A percentile compares a stretch with the other conserved stretches of the same genome.
phyloP scores from a whole-genome alignment of 176 grass and related monocot genomes.

The Luzula sylvatica region DNA sequence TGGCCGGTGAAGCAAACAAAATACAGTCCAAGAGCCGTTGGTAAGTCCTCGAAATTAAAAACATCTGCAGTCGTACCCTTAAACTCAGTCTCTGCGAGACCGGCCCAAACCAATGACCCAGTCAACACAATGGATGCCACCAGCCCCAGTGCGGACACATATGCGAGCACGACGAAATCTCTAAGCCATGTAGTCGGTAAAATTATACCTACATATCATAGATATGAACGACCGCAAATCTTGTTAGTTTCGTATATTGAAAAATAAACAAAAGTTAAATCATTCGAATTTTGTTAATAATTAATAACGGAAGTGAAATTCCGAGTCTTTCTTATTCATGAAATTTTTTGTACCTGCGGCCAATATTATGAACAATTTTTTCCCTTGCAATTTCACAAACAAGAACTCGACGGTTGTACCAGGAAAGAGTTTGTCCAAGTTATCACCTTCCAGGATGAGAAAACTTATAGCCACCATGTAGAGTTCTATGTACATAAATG shows the following conservation, averaged over 20 bases:
- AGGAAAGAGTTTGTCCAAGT: slow-evolving; percentile 33
- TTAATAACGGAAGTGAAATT: too few species aligned
- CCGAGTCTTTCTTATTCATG: too few species aligned
- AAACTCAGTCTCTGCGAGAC: slow-evolving; percentile 33
- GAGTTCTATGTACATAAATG: slow-evolving; percentile 42
- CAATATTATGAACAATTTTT: slow-evolving; percentile 26
- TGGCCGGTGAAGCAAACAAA: slow-evolving; percentile 54
- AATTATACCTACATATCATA: slow-evolving; percentile 3
- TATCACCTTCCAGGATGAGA: slow-evolving; percentile 30
- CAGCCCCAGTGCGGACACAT: slow-evolving; percentile 42
- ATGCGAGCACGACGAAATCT: slow-evolving; percentile 38
- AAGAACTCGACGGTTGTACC: slow-evolving; percentile 15
- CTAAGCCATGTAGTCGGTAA: slow-evolving; percentile 46
- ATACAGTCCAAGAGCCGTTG: slow-evolving; percentile 39
- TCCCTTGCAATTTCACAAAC: slow-evolving; percentile 19
- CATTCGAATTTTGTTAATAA: too few species aligned
- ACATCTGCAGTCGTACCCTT: slow-evolving; percentile 6
- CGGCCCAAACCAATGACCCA: slow-evolving; percentile 41
- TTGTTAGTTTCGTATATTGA: too few species aligned
- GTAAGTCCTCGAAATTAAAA: slow-evolving; percentile 25
- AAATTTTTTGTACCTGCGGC: slow-evolving; percentile 11
- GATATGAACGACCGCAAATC: too few species aligned
- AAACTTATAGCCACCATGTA: slow-evolving; percentile 29
- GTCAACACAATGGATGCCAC: slow-evolving; percentile 38
- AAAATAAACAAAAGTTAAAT: too few species aligned